Evolutionary conservation across 345 rosid genomes (phyloP).

Genomic region (Pelargonium nanum): DNA sequence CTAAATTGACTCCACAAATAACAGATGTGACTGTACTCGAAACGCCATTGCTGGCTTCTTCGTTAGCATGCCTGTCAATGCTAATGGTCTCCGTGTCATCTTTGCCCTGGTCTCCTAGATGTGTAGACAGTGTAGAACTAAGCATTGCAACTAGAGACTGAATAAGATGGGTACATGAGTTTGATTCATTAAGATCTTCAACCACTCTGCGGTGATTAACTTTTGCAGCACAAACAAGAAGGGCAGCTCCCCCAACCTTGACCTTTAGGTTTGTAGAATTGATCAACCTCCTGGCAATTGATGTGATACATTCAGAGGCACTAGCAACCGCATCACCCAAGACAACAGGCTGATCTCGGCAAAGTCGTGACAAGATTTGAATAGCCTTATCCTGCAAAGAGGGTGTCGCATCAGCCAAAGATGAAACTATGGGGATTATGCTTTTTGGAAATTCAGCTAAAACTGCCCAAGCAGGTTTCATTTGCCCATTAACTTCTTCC

Average conservation of each 20-base stretch:
- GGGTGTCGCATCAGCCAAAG: conserved; percentile 64
- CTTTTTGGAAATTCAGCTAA: conserved; percentile 69
- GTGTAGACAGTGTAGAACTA: conserved; percentile 35
- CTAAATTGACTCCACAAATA: conserved; percentile 65
- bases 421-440: conserved; percentile 71
- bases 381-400: conserved; percentile 89
- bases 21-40: conserved; percentile 36
- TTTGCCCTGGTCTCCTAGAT: conserved; percentile 33
- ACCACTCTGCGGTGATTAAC: conserved; percentile 68
- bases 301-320: conserved; percentile 57
- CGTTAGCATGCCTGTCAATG: conserved; percentile 51
- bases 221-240: conserved; percentile 90
- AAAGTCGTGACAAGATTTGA: conserved; percentile 79
- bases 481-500: conserved; percentile 37
- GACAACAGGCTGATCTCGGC: conserved; percentile 68
- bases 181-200: conserved; percentile 79
- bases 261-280: conserved; percentile 52
- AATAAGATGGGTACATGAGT: conserved; percentile 48
- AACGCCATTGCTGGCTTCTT: conserved; percentile 38
- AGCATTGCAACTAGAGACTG: conserved; percentile 70
- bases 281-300: conserved; percentile 67
- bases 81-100: conserved; percentile 45
- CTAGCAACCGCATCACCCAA: conserved; percentile 62
- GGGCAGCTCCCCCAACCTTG: conserved; percentile 90
- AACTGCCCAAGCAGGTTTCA: conserved; percentile 92